Percentiles rank a stretch among this genome's conserved stretches.
Conservation (phyloP, 2,329 filamentous ascomycete species). For the Arthrobotrys musiformis region DNA sequence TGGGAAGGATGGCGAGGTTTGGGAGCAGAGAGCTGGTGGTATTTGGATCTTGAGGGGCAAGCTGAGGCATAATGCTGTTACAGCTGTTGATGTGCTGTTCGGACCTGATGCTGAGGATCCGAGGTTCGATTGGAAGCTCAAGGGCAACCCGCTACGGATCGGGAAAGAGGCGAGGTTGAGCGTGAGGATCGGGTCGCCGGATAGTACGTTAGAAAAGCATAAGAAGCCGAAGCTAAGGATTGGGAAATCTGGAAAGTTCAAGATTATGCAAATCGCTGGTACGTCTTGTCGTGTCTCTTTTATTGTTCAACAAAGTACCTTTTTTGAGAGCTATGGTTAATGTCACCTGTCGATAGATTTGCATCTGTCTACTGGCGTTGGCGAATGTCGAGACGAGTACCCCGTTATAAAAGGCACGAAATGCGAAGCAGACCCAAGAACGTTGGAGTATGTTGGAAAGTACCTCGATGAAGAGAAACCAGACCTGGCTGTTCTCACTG, state of each 20-base stretch:
- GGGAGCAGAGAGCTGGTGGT: slow-evolving; percentile 81
- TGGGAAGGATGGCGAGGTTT: slow-evolving; percentile 69
- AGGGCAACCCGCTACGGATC: slow-evolving; percentile 65
- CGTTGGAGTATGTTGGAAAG: slow-evolving; percentile 84
- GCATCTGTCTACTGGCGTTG: slow-evolving; percentile 89
- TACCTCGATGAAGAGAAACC: slow-evolving; percentile 93
- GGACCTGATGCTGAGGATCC: slow-evolving; percentile 92
- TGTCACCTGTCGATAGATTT: slow-evolving; percentile 69
- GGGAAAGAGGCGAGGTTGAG: slow-evolving; percentile 69
- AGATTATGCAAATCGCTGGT: slow-evolving; percentile 89
- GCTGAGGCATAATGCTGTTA: slow-evolving; percentile 69
- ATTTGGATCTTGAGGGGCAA: slow-evolving; percentile 84
- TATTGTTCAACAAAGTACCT: no score
- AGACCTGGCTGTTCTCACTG: slow-evolving; percentile 88
- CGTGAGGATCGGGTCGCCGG: slow-evolving; percentile 76
- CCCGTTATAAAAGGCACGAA: slow-evolving; percentile 68
- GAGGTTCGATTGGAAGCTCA: slow-evolving; percentile 83
- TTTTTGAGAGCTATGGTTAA: neutral
- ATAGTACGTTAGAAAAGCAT: slow-evolving; percentile 63
- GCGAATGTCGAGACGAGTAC: slow-evolving; percentile 84
- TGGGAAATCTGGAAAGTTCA: slow-evolving; percentile 89
- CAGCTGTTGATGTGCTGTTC: slow-evolving; percentile 85
- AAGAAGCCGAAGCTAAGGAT: slow-evolving; percentile 80
- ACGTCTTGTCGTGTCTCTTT: neutral
- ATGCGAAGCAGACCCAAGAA: slow-evolving; percentile 91